Percentiles rank a stretch among this genome's conserved stretches.
These are phyloP conservation scores for Pseudogymnoascus sp. DNA, from an alignment of 2,329 filamentous ascomycete genomes.

Conservation along the genomic window DNA sequence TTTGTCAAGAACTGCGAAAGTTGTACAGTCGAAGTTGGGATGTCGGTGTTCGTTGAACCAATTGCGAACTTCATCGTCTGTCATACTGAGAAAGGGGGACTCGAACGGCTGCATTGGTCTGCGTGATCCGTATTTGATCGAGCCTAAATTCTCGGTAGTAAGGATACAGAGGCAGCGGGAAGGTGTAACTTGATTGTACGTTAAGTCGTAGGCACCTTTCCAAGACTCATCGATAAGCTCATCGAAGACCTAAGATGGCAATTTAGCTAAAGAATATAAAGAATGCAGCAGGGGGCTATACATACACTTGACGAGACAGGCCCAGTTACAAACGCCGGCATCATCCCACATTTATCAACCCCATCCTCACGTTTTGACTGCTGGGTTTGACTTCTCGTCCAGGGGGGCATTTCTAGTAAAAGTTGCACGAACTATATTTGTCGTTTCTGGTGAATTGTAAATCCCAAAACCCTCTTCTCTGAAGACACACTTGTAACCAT, in stretches of 20 bases:
- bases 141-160: not conserved
- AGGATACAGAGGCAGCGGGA: not conserved
- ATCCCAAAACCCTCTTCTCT: not conserved
- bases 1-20: not conserved
- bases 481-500: not conserved
- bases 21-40: not conserved
- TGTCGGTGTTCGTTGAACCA: not conserved
- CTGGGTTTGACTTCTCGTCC: not conserved
- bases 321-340: not conserved
- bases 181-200: not conserved
- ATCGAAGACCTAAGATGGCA: not conserved
- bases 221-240: not conserved
- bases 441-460: not conserved
- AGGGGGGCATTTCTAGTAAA: not conserved
- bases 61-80: not conserved
- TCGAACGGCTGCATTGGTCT: not conserved
- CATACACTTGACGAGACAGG: not conserved
- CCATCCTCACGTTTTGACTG: not conserved
- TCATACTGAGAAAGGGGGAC: not conserved
- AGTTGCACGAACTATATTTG: not conserved
- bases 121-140: not conserved
- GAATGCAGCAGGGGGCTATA: not conserved
- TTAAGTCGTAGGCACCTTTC: not conserved
- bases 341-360: not conserved
- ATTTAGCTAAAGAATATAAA: not conserved